Percentiles rank a stretch among this genome's conserved stretches.
Conservation (phyloP, 352 stramenopile genomes). For the Pilasporangium apinafurcum region DNA sequence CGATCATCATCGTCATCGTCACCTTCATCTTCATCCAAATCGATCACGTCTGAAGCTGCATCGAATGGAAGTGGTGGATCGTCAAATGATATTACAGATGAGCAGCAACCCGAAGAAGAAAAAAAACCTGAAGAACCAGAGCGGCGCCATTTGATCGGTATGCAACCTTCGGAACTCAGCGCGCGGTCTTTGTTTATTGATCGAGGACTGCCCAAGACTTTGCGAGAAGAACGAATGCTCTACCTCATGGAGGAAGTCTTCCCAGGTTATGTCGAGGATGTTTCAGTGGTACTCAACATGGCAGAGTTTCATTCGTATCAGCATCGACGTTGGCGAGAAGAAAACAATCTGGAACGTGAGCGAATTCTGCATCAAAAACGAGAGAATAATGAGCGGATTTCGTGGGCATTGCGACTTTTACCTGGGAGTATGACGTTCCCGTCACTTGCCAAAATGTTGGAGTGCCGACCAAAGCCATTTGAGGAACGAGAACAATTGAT, state of each 20-base stretch:
- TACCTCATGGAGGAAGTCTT: conserved; percentile 80
- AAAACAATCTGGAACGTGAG: conserved; percentile 51
- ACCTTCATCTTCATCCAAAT: no score
- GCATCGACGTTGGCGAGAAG: conserved; percentile 32
- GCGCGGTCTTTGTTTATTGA: conserved; percentile 76
- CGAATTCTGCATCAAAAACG: conserved; percentile 42
- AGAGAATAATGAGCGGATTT: conserved; percentile 27
- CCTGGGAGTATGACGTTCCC: conserved; percentile 70
- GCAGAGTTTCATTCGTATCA: conserved; percentile 64
- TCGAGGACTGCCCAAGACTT: conserved; percentile 60
- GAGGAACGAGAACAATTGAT: conserved; percentile 29
- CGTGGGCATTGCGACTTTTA: conserved; percentile 61
- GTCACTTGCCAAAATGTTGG: conserved; percentile 46
- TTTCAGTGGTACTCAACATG: conserved; percentile 79
- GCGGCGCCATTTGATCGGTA: conserved; percentile 62
- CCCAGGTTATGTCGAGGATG: conserved; percentile 72
- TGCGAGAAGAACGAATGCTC: conserved; percentile 70
- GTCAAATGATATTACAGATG: no score
- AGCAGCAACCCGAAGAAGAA: conserved; percentile 6
- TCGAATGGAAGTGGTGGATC: no score
- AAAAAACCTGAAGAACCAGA: conserved; percentile 9
- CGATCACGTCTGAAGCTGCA: no score
- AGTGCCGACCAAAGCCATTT: conserved; percentile 31
- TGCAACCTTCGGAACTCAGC: conserved; percentile 73
- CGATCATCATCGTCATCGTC: conserved; percentile 5